These are phyloP conservation scores for Pythium rhizo-oryzae DNA, from an alignment of 352 stramenopile genomes.

Conservation along the genomic window DNA sequence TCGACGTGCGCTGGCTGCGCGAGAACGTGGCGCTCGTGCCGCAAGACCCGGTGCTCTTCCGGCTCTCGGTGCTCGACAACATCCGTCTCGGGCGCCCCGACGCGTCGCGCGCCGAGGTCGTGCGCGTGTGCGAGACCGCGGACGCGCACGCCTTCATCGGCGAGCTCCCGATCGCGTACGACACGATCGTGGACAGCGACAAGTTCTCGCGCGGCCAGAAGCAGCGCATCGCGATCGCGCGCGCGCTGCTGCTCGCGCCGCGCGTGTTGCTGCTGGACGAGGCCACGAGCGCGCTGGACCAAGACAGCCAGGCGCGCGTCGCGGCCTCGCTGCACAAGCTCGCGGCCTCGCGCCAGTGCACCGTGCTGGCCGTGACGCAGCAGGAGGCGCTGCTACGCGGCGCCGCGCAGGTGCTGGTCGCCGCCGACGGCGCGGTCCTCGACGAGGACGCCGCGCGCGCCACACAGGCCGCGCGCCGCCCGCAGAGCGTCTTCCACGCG, in stretches of 20 bases:
- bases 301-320: constrained; percentile 23
- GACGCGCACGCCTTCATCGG: constrained; percentile 90
- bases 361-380: constrained; percentile 17
- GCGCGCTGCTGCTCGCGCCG: constrained; percentile 70
- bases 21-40: constrained; percentile 45
- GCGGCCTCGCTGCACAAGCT: constrained; percentile 7
- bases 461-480: neutral
- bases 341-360: neutral
- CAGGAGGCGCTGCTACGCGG: constrained; percentile 3
- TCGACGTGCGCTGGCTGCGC: constrained; percentile 49
- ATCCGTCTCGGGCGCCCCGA: constrained; percentile 50
- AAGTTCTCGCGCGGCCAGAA: constrained; percentile 75
- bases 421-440: neutral
- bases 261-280: constrained; percentile 85
- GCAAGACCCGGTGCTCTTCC: constrained; percentile 74
- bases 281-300: constrained; percentile 64
- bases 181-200: constrained; percentile 69
- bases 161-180: constrained; percentile 53
- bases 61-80: constrained; percentile 42
- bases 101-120: constrained; percentile 62
- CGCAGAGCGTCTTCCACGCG: constrained; percentile 4
- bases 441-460: constrained; percentile 2
- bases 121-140: constrained; percentile 71
- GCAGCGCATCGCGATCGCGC: constrained; percentile 78
- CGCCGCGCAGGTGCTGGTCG: constrained; percentile 8